phyloP scores from a whole-genome alignment of 2,329 filamentous ascomycete genomes.

The Septoria linicola region DNA sequence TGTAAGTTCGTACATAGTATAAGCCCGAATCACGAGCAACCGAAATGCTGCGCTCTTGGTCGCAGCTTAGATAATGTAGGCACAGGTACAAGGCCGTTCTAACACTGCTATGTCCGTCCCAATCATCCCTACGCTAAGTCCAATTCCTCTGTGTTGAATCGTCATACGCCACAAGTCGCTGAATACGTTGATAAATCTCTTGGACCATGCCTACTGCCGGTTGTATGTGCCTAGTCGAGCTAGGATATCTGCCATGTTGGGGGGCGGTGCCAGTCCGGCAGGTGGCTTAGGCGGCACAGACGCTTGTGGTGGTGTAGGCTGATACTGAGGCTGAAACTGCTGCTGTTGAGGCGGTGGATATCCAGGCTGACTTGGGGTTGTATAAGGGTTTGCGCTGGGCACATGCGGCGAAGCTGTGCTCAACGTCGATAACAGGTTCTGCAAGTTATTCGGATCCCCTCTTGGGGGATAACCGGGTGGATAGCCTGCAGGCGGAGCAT shows the following conservation, averaged over 20 bases:
- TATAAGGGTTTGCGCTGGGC: slow-evolving; percentile 17
- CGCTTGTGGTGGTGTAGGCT: slow-evolving; percentile 30
- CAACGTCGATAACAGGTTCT: slow-evolving; percentile 66
- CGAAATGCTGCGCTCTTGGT: too few relatives aligned
- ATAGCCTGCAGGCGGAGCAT: slow-evolving; percentile 38
- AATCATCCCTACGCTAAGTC: too few relatives aligned
- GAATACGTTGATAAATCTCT: neutral
- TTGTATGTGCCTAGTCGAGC: slow-evolving; percentile 60
- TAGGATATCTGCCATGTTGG: slow-evolving; percentile 72
- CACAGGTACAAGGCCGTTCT: too few relatives aligned
- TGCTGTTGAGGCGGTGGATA: slow-evolving; percentile 21
- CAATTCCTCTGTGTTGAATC: too few relatives aligned
- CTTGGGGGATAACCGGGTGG: slow-evolving; percentile 52
- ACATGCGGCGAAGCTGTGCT: slow-evolving; percentile 35
- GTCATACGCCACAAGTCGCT: too few relatives aligned
- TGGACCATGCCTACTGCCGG: slow-evolving; percentile 4
- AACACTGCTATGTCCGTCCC: neutral
- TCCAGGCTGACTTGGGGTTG: slow-evolving; percentile 17
- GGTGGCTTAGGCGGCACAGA: slow-evolving; percentile 27
- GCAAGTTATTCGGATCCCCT: slow-evolving; percentile 68
- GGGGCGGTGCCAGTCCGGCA: slow-evolving; percentile 54
- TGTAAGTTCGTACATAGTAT: too few relatives aligned
- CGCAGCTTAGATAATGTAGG: too few relatives aligned
- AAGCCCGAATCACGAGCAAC: too few relatives aligned
- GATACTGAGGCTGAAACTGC: slow-evolving; percentile 34